Percentiles rank a stretch among this genome's conserved stretches.
phyloP scores from a whole-genome alignment of 2,329 filamentous ascomycete genomes.

The Scopulariopsis brevicaulis region DNA sequence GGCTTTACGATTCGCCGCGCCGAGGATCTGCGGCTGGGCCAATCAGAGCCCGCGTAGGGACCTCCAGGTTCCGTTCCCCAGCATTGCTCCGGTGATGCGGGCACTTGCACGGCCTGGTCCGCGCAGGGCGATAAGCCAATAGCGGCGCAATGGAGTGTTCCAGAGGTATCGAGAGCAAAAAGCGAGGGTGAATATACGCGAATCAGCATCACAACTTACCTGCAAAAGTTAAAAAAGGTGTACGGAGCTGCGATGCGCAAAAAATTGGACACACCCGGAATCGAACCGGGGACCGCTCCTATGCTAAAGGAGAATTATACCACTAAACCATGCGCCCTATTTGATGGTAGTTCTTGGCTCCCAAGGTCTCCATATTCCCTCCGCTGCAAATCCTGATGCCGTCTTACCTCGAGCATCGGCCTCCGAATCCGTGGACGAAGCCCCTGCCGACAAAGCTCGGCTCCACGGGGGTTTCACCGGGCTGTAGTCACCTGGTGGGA shows the following conservation, averaged over 20 bases:
- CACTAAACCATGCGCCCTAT: slow-evolving; percentile 1
- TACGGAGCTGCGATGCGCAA: not conserved
- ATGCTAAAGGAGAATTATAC: not conserved
- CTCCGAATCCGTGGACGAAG: too few species aligned
- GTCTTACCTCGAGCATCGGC: too few species aligned
- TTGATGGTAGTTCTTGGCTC: not conserved
- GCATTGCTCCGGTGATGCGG: not conserved
- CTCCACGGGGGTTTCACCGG: too few species aligned
- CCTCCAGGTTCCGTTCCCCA: not conserved
- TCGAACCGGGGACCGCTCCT: not conserved
- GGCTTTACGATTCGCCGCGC: slow-evolving; percentile 1
- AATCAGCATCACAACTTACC: not conserved
- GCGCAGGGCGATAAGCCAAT: too few species aligned
- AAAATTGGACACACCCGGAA: not conserved
- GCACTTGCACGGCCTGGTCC: too few species aligned
- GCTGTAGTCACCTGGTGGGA: too few species aligned
- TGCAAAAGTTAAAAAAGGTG: not conserved
- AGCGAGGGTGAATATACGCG: not conserved
- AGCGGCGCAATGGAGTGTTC: too few species aligned
- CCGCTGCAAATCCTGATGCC: too few species aligned
- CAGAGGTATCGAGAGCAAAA: too few species aligned
- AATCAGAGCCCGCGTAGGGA: not conserved
- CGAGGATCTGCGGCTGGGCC: not conserved
- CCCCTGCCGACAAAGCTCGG: too few species aligned
- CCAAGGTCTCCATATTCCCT: not conserved